Evolutionary conservation across 73 alveolate genomes (phyloP).

Genomic region (Paramecium sexaurelia): DNA sequence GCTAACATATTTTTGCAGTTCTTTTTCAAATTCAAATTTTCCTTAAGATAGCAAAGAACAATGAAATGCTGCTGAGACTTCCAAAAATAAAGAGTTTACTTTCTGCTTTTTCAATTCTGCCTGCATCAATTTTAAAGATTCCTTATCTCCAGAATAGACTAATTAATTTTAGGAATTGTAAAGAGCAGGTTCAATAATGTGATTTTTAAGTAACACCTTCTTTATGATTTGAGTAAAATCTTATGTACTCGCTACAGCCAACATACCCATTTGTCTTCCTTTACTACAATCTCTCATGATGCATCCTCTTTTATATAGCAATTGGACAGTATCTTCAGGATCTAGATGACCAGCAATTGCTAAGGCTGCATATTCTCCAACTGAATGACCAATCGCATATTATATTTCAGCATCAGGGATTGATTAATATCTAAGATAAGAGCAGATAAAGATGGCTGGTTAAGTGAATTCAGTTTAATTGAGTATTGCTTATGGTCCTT

Average conservation of each 20-base stretch:
- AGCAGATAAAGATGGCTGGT: conserved; percentile 41
- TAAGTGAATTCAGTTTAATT: conserved; percentile 41
- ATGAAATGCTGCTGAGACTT: conserved; percentile 57
- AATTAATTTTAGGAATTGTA: background rate
- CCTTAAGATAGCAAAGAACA: conserved; percentile 28
- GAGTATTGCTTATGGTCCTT: conserved; percentile 41
- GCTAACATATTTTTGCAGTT: background rate
- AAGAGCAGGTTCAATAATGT: conserved; percentile 35
- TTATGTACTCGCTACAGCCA: background rate
- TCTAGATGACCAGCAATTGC: conserved; percentile 36
- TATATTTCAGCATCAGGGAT: background rate
- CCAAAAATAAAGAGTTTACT: background rate
- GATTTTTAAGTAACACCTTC: background rate
- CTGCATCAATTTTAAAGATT: background rate
- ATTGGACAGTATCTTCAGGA: background rate
- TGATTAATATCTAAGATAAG: conserved; percentile 1
- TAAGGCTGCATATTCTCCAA: conserved; percentile 53
- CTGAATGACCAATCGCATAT: conserved; percentile 51
- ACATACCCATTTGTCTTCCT: conserved; percentile 51
- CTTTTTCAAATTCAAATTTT: background rate
- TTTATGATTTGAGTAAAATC: background rate
- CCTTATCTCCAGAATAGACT: conserved; percentile 45
- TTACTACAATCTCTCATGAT: conserved; percentile 59
- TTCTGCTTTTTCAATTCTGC: background rate
- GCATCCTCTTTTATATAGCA: conserved; percentile 35